These are phyloP conservation scores for Magnusiomyces ingens DNA, from an alignment of 1,139 yeast species.

Conservation along the genomic window DNA sequence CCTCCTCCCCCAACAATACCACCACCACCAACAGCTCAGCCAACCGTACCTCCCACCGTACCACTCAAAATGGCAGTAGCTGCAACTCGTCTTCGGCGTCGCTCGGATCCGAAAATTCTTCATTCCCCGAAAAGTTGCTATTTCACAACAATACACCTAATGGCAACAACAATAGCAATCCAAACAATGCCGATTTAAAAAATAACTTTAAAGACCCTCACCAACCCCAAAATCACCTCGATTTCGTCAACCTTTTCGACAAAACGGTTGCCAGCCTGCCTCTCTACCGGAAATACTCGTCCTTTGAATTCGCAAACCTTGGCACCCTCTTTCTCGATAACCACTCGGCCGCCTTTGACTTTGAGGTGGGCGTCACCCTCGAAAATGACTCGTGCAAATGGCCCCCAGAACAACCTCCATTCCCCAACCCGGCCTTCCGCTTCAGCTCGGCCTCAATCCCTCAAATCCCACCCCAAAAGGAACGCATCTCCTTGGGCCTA, in stretches of 20 bases:
- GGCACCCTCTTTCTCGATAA: conserved; percentile 9
- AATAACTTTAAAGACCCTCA: too few species aligned
- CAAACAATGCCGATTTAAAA: too few species aligned
- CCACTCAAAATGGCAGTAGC: too few species aligned
- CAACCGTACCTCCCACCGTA: too few species aligned
- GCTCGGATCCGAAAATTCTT: too few species aligned
- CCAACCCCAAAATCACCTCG: conserved; percentile 11
- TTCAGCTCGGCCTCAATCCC: background rate
- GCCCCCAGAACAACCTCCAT: background rate
- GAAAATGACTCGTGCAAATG: background rate
- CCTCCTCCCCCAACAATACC: too few species aligned
- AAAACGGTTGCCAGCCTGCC: conserved; percentile 13
- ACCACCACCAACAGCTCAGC: too few species aligned
- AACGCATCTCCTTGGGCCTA: conserved; percentile 14
- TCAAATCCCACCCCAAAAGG: conserved; percentile 3
- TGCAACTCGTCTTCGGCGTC: too few species aligned
- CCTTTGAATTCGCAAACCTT: conserved; percentile 20
- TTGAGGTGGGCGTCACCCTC: background rate
- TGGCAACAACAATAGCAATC: too few species aligned
- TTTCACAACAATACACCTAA: too few species aligned
- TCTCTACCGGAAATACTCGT: conserved; percentile 18
- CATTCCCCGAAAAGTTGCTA: too few species aligned
- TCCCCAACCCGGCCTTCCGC: background rate
- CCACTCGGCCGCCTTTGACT: background rate
- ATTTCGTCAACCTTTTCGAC: conserved; percentile 14